Evolutionary conservation across 805 yeast species (phyloP).

Genomic region (Hanseniaspora hatyaiensis): DNA sequence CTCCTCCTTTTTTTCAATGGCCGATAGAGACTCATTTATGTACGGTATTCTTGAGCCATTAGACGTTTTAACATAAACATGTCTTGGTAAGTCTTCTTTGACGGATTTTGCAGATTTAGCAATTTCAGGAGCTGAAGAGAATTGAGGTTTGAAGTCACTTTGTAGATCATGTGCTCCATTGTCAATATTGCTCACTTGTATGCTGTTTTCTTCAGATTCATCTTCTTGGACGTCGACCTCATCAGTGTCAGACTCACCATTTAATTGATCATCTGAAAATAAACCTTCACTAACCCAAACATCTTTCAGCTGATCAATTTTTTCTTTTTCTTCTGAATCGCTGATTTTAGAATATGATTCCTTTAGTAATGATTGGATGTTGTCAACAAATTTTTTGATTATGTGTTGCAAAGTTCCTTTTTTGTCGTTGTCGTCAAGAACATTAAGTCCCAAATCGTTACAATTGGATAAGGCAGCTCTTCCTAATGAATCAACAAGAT

Average conservation of each 20-base stretch:
- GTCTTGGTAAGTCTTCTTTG: conserved; percentile 18
- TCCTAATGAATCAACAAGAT: conserved; percentile 84
- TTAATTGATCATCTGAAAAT: conserved; percentile 47
- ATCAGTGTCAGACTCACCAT: conserved; percentile 21
- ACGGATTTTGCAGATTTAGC: no score
- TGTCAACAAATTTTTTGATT: conserved; percentile 48
- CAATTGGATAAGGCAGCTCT: conserved; percentile 74
- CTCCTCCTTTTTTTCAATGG: conserved; percentile 12
- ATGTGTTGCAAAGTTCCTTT: conserved; percentile 69
- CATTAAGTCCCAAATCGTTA: conserved; percentile 23
- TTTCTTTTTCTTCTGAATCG: conserved; percentile 50
- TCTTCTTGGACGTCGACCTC: conserved; percentile 43
- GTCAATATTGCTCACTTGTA: no score
- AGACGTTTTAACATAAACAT: conserved; percentile 16
- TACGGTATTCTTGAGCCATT: background rate
- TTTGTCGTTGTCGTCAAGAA: conserved; percentile 35
- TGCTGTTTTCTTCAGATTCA: background rate
- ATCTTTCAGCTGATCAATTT: conserved; percentile 71
- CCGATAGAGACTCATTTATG: conserved; percentile 5
- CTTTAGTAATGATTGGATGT: conserved; percentile 52
- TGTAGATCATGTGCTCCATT: no score
- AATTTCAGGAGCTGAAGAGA: no score
- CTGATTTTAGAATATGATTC: conserved; percentile 45
- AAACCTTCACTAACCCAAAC: conserved; percentile 86
- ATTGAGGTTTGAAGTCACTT: no score